A percentile compares a stretch with the other conserved stretches of the same genome.
These are phyloP conservation scores for Ophiostoma tasmaniense DNA, from an alignment of 2,329 filamentous ascomycete species.

Conservation along the genomic window DNA sequence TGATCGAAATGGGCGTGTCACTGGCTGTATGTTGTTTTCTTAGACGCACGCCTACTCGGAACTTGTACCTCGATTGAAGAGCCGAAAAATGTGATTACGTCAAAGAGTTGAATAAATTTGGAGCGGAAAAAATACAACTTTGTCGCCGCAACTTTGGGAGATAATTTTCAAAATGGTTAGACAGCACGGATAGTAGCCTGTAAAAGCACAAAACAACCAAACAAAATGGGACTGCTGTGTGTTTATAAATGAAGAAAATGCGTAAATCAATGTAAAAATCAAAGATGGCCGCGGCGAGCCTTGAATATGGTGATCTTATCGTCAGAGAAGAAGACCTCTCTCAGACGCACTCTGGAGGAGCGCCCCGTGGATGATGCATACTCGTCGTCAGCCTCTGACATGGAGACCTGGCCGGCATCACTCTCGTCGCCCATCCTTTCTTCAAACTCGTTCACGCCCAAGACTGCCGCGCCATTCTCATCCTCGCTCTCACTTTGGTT, in stretches of 20 bases:
- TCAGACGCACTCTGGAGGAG: slow-evolving; percentile 32
- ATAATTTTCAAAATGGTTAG: too few relatives aligned
- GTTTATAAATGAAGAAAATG: neutral
- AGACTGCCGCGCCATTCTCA: neutral
- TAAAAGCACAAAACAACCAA: too few relatives aligned
- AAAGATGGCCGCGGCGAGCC: slow-evolving; percentile 53
- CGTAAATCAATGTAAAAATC: neutral
- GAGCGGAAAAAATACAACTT: too few relatives aligned
- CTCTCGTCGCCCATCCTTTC: neutral
- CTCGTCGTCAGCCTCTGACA: neutral
- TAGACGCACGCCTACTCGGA: neutral
- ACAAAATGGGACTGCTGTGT: too few relatives aligned
- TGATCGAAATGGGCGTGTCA: neutral
- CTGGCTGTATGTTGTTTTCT: neutral
- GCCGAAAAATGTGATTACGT: too few relatives aligned
- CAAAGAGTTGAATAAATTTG: too few relatives aligned
- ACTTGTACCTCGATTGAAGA: too few relatives aligned
- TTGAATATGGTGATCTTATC: slow-evolving; percentile 77
- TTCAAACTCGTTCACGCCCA: neutral
- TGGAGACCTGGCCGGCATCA: neutral
- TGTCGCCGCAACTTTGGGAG: too few relatives aligned
- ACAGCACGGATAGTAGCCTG: too few relatives aligned
- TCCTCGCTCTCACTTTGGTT: neutral
- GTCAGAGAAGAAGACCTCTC: slow-evolving; percentile 78
- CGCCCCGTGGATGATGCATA: neutral